Base-by-base conservation (phyloP, 2,329 filamentous ascomycete species). In the Epichloe sylvatica region DNA sequence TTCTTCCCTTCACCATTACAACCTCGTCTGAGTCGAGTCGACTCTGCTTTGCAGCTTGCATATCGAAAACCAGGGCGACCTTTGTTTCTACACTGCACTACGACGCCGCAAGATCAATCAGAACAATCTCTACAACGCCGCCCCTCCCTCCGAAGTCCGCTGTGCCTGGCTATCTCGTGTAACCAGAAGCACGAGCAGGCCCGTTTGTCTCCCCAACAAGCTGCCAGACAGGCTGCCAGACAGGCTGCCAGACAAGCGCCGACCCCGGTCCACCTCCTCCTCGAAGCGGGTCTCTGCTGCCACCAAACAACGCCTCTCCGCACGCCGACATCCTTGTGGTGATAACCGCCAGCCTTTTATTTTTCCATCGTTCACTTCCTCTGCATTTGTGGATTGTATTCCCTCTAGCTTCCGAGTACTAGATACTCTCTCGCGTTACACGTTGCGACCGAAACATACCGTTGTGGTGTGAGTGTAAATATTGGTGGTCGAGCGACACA, bases 371-470 rank as follows among this genome's bases (percentile, higher is more conserved):
- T 46, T 15, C 15, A 17, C 33, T 56, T 55, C 53, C 54, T 56
- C 51, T 51, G 53, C 53, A 25, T 49, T 55, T 50, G 13, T n/a
- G 23, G 50, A 25, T 25, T 25, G 23, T 7, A 25, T 8, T 25
- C 23, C 23, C 8, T 25, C 23, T 2, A 25, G 23, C 23, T 8
- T 3, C 25, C 7, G 25, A 30, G 25, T 30, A 30, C 25, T 9
- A 30, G 35, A 42, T 38, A 21, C 30, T 33, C 50, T 19, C 25
- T 47, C 55, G 51, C 49, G 50, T 51, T 55, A 52, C 53, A 54
- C 52, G 40, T 54, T 51, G 56, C 57, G 53, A 56, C 59, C 58
- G 57, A 63, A 60, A 63, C 61, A 62, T 60, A 62, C 57, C 57
- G 55, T 54, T 46, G 37, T 46, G 47, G 51, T 47, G 40, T 41